Base-by-base conservation (phyloP, 805 yeast species). In the Cephaloascus albidus region DNA sequence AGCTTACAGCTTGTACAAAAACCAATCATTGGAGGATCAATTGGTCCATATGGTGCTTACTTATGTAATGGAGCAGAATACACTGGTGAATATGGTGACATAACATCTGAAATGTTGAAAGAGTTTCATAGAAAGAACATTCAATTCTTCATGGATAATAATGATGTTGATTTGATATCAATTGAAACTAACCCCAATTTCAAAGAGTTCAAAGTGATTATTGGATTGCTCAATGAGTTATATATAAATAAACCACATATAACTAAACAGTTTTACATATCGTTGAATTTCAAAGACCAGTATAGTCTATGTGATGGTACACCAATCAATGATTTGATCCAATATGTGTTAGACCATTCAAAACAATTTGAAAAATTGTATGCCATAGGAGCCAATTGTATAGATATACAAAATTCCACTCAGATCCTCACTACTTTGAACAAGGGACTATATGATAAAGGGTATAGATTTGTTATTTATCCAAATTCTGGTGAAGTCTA, bases 1-100 rank as follows among this genome's bases (percentile, higher is more conserved):
- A 23, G 10, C 6, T 49, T 41, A 36, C n/a, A n/a, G n/a, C n/a
- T n/a, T n/a, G n/a, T n/a, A n/a, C n/a, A n/a, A n/a, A n/a, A n/a
- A n/a, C n/a, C n/a, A n/a, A n/a, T n/a, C n/a, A 65, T 79, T 4
- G 75, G 74, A 2, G 94, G 85, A 0, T 74, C 85, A 5, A 57
- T 84, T 30, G 95, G 95, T 0, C 86, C 95, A 0, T 85, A 75
- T 53, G 94, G 89, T 1, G 84, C 89, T 0, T 76, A 60, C 46
- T 51, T 81, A 30, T 76, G 81, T 20, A 68, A 76, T 45, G 87
- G 88, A 1, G 68, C 81, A 0, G 95, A 85, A 50, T 85, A 80
- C 48, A 75, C 80, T 3, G 94, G 94, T 2, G 67, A 77, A 38
- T 84, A 83, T 53, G 46, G 42, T 12, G 62, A 54, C 19, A 61